Evolutionary conservation across 192 early-diverging fungal species (phyloP), one percentile per base, ranked within the genome.

Genomic region (Entomortierella parvispora): DNA sequence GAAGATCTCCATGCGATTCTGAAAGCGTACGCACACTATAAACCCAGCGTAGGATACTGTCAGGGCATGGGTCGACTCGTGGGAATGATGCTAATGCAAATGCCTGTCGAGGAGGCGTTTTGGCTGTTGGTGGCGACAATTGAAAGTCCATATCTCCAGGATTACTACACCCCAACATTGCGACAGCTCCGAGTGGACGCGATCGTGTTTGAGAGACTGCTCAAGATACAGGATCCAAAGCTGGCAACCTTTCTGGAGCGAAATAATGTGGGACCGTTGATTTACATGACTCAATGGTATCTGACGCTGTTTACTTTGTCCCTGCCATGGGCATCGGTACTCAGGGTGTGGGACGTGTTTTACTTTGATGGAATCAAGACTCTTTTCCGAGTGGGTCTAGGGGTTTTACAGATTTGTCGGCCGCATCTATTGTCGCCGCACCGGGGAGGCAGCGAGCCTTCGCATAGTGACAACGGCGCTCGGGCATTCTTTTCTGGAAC

Each of bases 41-140:
- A 98, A 63, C 86, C 86, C 8, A 71, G 80, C 31, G 80, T 98
- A 5, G 97, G 95, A 26, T 99, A 99, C 82, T 97, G 96, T 71
- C 97, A 97, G 68, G 97, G 97, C 3, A 97, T 97, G 96, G 94
- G 95, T 7, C 87, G 95, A 53, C 70, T 99, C 45, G 97, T 90
- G 6, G 96, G 96, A 0, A 88, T 95, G 82, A 90, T 97, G 80
- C 72, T 99, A 57, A 97, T 97, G 86, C 85, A 92, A 4, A 89
- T 95, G 85, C 79, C 87, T 17, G 83, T 90, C 26, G 94, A 98
- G 86, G 93, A 94, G 40, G 85, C 92, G 2, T 98, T 98, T 80
- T 98, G 95, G 95, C 69, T 93, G 43, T 80, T 97, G 45, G 93
- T 91, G 0, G 87, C 90, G 1, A 92, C 90, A 14, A 83, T 97